Percentiles rank a stretch among this genome's conserved stretches.
phyloP scores from a whole-genome alignment of 164 flowering plant species.

The Tinospora cordifolia region DNA sequence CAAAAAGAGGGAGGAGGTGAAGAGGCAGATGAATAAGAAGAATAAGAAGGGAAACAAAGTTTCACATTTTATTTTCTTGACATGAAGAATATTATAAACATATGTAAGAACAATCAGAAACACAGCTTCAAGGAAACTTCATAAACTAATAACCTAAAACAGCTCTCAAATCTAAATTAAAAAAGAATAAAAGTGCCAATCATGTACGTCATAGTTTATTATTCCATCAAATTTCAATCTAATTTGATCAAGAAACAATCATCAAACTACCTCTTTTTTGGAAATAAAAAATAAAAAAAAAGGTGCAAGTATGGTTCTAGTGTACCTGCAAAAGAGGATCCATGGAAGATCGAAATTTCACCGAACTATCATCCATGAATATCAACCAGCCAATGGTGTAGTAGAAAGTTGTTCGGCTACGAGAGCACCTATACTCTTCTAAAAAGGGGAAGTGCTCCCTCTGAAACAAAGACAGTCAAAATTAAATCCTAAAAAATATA shows the following conservation, averaged over 20 bases:
- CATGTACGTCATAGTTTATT: not conserved
- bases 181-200: not conserved
- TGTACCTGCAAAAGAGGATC: conserved; percentile 76
- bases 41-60: not conserved
- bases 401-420: conserved; percentile 92
- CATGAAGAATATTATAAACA: not conserved
- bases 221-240: too few relatives aligned
- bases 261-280: not conserved
- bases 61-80: not conserved
- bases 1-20: not conserved
- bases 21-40: not conserved
- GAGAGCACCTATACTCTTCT: conserved; percentile 76
- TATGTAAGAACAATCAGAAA: not conserved
- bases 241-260: not conserved
- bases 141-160: not conserved
- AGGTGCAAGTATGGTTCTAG: conserved; percentile 8
- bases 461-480: conserved; percentile 32
- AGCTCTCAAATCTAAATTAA: not conserved
- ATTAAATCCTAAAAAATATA: conserved; percentile 1
- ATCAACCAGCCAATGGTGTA: conserved; percentile 87
- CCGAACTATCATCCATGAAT: conserved; percentile 91
- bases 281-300: not conserved
- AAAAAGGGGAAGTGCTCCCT: conserved; percentile 92
- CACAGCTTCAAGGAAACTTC: not conserved
- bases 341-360: conserved; percentile 89